Base-by-base conservation (phyloP, 768 basidiomycete genomes). In the Russula virescens region DNA sequence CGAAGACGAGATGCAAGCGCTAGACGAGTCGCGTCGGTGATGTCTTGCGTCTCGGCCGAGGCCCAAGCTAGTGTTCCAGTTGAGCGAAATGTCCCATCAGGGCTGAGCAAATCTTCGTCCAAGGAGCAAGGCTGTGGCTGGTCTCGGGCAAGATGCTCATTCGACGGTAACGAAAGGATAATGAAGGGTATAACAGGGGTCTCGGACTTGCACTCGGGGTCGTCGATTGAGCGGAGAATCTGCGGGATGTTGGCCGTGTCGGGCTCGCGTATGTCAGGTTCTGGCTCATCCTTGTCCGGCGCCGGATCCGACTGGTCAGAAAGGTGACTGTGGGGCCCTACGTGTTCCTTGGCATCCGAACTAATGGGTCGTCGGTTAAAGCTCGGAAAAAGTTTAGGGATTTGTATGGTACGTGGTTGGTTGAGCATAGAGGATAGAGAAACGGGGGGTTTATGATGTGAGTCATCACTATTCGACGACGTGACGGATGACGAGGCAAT, bases 81-180 rank as follows among this genome's bases (percentile, higher is more conserved):
- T 18, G 57, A 42, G n/a, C 53, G 58, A 21, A 60, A 63, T 31
- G 62, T 60, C 25, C 62, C 62, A 13, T 63, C 52, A 21, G 62
- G 62, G 31, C 48, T 49, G 21, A 63, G 62, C 5, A 63, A 19
- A 55, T 55, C 25, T 16, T 63, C 58, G 7, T 63, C 31, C 31
- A 50, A 3, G n/a, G 52, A 31, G 51, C 26, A 25, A 21, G 47
- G 10, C 4, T 14, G 62, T 19, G 23, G 35, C 8, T 19, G 6
- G 1, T 63, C 46, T 13, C 6, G 52, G 14, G 21, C 18, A 31
- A 60, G 40, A 50, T 59, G 28, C 18, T 59, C 62, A 38, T 18
- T 59, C 11, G 62, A 60, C 1, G 62, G 58, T 28, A 60, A 26
- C 13, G 62, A 63, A 38, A 60, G 58, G 34, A 63, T 55, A 46